Evolutionary conservation across 345 rosid genomes (phyloP).

Genomic region (Syzygium aromaticum): DNA sequence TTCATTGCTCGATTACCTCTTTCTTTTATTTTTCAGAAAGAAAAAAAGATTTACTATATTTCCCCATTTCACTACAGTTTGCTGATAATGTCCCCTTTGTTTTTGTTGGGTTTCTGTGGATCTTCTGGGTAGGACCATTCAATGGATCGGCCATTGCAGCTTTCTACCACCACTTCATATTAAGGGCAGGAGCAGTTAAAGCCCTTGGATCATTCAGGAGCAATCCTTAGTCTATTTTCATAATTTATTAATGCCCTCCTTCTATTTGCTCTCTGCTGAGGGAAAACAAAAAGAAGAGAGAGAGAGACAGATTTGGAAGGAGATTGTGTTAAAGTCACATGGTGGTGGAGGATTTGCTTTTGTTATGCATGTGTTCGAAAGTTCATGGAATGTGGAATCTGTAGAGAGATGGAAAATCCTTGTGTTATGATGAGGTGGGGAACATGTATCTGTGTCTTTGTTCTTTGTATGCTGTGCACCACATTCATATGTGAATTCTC

Average conservation of each 20-base stretch:
- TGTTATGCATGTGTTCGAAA: not conserved
- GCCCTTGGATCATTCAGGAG: conserved; percentile 18
- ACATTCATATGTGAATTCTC: not conserved
- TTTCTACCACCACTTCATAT: conserved; percentile 10
- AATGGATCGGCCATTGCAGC: conserved; percentile 14
- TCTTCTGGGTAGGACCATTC: conserved; percentile 23
- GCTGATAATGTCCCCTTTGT: not conserved
- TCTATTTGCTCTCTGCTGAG: not conserved
- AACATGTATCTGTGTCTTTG: not conserved
- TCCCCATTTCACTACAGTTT: not conserved
- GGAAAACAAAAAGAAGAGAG: not conserved
- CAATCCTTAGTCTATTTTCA: conserved; percentile 8
- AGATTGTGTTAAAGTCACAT: not conserved
- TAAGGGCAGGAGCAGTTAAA: conserved; percentile 12
- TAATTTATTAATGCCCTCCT: not conserved
- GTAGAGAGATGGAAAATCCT: not conserved
- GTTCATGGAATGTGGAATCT: not conserved
- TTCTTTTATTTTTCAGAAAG: not conserved
- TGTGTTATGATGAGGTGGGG: not conserved
- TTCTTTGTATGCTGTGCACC: not conserved
- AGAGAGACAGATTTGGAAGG: not conserved
- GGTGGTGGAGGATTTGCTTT: not conserved
- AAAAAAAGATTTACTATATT: not conserved
- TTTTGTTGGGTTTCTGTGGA: conserved; percentile 8
- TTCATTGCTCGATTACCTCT: not conserved